Base-by-base conservation (phyloP, 2,329 filamentous ascomycete genomes). In the Emericellopsis cladophorae region DNA sequence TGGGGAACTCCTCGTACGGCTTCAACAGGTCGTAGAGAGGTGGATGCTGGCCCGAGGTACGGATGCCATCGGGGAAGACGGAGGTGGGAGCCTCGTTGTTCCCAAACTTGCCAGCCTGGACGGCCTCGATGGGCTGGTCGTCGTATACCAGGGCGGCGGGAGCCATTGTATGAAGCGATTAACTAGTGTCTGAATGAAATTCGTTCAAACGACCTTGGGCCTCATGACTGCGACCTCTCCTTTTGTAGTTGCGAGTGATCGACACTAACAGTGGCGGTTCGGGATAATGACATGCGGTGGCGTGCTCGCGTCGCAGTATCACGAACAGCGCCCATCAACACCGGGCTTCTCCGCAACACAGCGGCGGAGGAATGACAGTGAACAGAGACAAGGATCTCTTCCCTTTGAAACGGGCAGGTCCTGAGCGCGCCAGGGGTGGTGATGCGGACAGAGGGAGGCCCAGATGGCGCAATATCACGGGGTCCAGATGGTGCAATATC, bases 1-100 rank as follows among this genome's bases (percentile, higher is more conserved):
- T 74, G 35, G 84, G 84, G 52, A 89, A 90, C 14, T 72, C 68
- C 0, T 72, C 66, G 56, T 86, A 90, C 0, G 81, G 74, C 38
- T 63, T 66, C n/a, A 90, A 59, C 8, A 70, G 62, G 26, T 78
- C 67, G 53, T 80, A 81, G 29, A 84, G 58, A 1, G 85, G 84
- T 21, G 74, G 67, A 49, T 84, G 80, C 55, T 90, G 84, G 32
- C 84, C 84, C 1, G 81, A 71, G 1, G 70, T 74, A 35, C 65
- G 60, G 54, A 67, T 65, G 32, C 65, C 66, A 39, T 69, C 66
- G 4, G 65, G 66, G 52, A 68, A 69, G 45, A 67, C 34, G 23
- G 35, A 37, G 12, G n/a, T 14, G 23, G 38, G 37, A 8, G 37
- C 41, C 10, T 37, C 32, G 14, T 32, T 26, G 37, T 40, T 43